Percentiles rank a stretch among this genome's conserved stretches.
phyloP scores from a whole-genome alignment of 371 early-diverging fungal species.

The Umbelopsis sp. region DNA sequence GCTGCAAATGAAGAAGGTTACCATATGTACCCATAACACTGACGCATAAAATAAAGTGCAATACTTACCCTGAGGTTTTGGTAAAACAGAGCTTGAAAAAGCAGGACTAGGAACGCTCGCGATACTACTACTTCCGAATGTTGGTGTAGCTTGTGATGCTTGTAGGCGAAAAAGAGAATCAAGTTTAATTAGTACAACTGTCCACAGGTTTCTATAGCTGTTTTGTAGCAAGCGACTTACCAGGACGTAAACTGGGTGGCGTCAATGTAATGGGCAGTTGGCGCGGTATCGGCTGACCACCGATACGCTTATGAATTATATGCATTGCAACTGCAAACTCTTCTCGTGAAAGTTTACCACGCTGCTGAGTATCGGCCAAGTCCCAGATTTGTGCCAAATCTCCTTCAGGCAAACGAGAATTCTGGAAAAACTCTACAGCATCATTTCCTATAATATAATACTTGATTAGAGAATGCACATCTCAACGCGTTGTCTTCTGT shows the following conservation, averaged over 20 bases:
- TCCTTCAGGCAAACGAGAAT: constrained; percentile 72
- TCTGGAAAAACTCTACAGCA: constrained; percentile 85
- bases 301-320: constrained; percentile 77
- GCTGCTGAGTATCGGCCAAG: constrained; percentile 77
- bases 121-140: not conserved
- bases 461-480: not conserved
- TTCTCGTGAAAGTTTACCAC: constrained; percentile 79
- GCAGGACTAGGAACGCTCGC: not conserved
- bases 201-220: not conserved
- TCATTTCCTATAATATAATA: constrained; percentile 41
- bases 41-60: not conserved
- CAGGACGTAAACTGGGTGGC: constrained; percentile 31
- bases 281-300: constrained; percentile 75
- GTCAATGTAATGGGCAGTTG: constrained; percentile 62
- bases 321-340: constrained; percentile 96
- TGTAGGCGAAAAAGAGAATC: not conserved
- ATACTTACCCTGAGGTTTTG: not conserved
- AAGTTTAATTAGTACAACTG: not conserved
- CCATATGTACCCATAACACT: not conserved
- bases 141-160: constrained; percentile 1
- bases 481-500: too few relatives aligned
- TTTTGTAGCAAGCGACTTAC: not conserved
- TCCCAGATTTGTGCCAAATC: constrained; percentile 85
- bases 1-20: not conserved
- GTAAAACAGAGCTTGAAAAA: not conserved